A percentile compares a stretch with the other conserved stretches of the same genome.
These are phyloP conservation scores for Spiromastix sp. DNA, from an alignment of 2,329 filamentous ascomycete genomes.

Conservation along the genomic window DNA sequence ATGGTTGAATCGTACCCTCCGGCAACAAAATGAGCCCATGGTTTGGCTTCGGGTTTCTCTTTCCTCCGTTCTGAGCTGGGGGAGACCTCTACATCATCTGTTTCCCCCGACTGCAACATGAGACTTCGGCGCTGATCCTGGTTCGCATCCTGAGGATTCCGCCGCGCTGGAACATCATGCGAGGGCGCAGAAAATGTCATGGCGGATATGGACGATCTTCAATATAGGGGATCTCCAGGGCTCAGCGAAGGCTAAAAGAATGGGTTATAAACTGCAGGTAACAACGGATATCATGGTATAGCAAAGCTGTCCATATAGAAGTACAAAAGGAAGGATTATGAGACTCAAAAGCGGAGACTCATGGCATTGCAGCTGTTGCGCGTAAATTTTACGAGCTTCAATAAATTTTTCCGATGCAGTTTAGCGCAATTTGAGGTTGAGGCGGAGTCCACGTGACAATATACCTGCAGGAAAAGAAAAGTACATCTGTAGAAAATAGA, in stretches of 20 bases:
- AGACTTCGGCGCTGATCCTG: constrained; percentile 10
- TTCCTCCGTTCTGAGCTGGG: constrained; percentile 19
- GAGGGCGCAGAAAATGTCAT: constrained; percentile 17
- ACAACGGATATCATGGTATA: neutral
- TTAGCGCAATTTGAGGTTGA: too few species aligned
- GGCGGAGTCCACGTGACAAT: too few species aligned
- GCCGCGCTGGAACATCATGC: constrained; percentile 18
- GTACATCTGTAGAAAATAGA: too few species aligned
- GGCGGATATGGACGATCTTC: neutral
- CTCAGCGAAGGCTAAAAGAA: neutral
- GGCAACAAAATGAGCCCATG: constrained; percentile 85
- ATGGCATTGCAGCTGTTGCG: too few species aligned
- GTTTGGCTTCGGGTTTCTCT: constrained; percentile 42
- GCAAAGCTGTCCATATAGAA: neutral
- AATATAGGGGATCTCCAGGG: constrained; percentile 2
- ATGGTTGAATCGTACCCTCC: constrained; percentile 65
- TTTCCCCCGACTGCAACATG: constrained; percentile 26
- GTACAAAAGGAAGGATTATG: neutral
- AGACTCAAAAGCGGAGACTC: too few species aligned
- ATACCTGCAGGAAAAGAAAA: too few species aligned
- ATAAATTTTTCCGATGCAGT: too few species aligned
- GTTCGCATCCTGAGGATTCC: constrained; percentile 14
- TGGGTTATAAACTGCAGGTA: too few species aligned
- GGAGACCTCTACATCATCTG: constrained; percentile 22
- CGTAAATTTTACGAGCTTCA: too few species aligned